Base-by-base conservation (phyloP, 2,329 filamentous ascomycete genomes). In the Pyrenochaeta sp. region DNA sequence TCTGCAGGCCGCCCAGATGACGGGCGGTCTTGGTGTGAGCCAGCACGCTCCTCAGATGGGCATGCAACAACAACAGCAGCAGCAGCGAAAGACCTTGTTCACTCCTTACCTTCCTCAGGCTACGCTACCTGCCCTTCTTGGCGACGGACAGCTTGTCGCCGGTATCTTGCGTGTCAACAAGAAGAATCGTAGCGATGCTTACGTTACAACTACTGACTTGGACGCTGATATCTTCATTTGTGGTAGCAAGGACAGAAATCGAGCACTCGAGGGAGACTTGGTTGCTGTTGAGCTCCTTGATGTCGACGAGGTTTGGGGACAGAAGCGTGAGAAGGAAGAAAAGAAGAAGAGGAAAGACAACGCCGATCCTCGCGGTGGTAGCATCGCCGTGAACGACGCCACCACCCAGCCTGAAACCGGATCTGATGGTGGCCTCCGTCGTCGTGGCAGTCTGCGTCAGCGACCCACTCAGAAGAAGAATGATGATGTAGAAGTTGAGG, bases 341-440 rank as follows among this genome's bases (percentile, higher is more conserved):
- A 99, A 99, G 83, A 99, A 99, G 84, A 99, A 97, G 79, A 89
- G 94, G 72, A 99, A 99, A 80, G 94, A 99, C 67, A 96, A 96
- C 47, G 95, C 91, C 22, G 94, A 97, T 69, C 92, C 90, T 46
- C 86, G 93, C 55, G 87, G 87, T 55, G 88, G 88, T 51, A 88
- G 83, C 55, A 89, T 85, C 63, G 88, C 87, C 53, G 85, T 85
- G 51, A 85, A 82, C 62, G 81, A 85, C 52, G 77, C 77, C 15
- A 80, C 76, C 14, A 79, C 77, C 15, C 69, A 84, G 77, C 75
- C 76, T 67, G 69, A 82, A 74, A 71, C 69, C 82, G 78, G 79
- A 53, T 80, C 80, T 39, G 93, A 96, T 62, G 91, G 92, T 63
- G 90, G 92, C 48, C 86, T 99, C 54, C 89, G 93, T 60, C 85